Percentiles rank a stretch among this genome's conserved stretches.
phyloP scores from a whole-genome alignment of 225 moss, liverwort and hornwort species.

The Physcomitrium patens region DNA sequence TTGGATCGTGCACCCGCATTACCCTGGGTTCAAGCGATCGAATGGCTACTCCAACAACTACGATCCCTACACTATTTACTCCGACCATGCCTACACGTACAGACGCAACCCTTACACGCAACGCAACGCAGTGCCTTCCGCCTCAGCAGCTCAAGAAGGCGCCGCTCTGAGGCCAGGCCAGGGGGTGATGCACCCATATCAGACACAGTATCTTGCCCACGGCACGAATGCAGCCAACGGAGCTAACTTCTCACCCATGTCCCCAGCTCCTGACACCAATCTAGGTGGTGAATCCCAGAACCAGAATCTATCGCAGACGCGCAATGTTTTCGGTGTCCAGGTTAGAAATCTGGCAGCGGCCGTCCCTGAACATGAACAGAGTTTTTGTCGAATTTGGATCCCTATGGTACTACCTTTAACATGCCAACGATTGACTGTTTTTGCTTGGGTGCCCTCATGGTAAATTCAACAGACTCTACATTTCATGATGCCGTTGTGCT shows the following conservation, averaged over 20 bases:
- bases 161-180: conserved; percentile 13
- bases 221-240: neutral
- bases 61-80: conserved; percentile 36
- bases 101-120: conserved; percentile 47
- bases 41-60: conserved; percentile 1
- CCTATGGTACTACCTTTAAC: neutral
- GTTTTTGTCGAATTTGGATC: neutral
- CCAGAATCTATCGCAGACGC: conserved; percentile 31
- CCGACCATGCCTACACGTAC: conserved; percentile 33
- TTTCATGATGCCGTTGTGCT: conserved; percentile 57
- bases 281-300: neutral
- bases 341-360: neutral
- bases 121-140: conserved; percentile 19
- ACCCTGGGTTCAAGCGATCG: neutral
- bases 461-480: conserved; percentile 39
- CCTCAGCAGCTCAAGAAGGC: conserved; percentile 26
- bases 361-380: neutral
- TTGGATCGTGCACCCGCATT: conserved; percentile 34
- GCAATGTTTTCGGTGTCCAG: conserved; percentile 30
- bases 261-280: neutral
- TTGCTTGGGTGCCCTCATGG: neutral
- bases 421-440: neutral
- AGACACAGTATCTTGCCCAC: conserved; percentile 40
- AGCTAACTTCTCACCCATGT: neutral
- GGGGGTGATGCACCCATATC: conserved; percentile 36